Conservation (phyloP, 176 grass and related monocot species). For the Puya raimondii region DNA sequence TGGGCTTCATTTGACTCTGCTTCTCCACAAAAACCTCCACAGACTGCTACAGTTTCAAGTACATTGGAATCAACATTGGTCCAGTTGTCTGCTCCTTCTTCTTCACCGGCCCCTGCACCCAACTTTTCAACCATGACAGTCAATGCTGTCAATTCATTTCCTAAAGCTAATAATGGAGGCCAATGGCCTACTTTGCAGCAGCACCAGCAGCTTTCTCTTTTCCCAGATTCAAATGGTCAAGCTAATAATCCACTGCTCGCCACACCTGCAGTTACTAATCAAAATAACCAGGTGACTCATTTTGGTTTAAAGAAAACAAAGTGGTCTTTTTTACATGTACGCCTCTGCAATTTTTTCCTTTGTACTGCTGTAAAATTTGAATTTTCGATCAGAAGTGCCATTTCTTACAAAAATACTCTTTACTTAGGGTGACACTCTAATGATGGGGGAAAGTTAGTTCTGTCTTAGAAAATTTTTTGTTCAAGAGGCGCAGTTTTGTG, state of each 20-base stretch:
- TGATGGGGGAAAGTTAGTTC: no score
- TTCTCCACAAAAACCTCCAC: slow-evolving; percentile 12
- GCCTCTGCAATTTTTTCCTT: no score
- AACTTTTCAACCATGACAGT: slow-evolving; percentile 7
- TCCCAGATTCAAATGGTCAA: slow-evolving; percentile 13
- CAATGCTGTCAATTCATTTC: slow-evolving; percentile 8
- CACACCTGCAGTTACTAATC: slow-evolving; percentile 16
- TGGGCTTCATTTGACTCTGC: slow-evolving; percentile 58
- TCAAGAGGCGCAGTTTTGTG: no score
- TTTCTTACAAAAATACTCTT: no score
- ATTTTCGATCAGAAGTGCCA: no score
- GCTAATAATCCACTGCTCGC: slow-evolving; percentile 23
- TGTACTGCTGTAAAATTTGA: no score
- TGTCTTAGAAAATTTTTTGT: no score
- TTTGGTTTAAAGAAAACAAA: neutral
- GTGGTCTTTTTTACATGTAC: no score
- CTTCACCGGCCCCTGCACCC: slow-evolving; percentile 11
- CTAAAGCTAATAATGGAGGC: slow-evolving; percentile 14
- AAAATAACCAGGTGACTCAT: slow-evolving; percentile 32
- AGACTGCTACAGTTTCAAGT: slow-evolving; percentile 18
- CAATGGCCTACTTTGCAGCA: slow-evolving; percentile 21
- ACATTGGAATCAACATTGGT: slow-evolving; percentile 23
- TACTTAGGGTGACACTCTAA: no score
- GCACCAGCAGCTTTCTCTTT: slow-evolving; percentile 25
- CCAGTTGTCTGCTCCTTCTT: slow-evolving; percentile 17